These are phyloP conservation scores for Skeletonema marinoi DNA, from an alignment of 108 stramenopile genomes.

Conservation along the genomic window DNA sequence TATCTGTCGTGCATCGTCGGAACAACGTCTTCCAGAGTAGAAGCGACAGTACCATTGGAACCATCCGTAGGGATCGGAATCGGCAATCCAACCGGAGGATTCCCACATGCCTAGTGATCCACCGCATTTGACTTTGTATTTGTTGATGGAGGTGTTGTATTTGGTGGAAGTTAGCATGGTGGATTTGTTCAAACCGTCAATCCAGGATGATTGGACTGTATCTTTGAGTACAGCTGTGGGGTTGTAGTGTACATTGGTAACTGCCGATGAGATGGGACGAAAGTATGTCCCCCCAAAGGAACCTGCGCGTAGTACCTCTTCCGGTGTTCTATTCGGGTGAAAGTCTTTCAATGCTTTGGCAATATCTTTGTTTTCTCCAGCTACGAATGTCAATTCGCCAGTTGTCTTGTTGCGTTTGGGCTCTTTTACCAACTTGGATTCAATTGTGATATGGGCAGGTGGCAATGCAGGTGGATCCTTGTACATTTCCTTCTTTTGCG, in stretches of 20 bases:
- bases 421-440: constrained; percentile 19
- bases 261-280: constrained; percentile 86
- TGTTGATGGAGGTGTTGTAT: constrained; percentile 79
- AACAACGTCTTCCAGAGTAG: constrained; percentile 86
- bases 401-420: constrained; percentile 62
- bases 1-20: constrained; percentile 91
- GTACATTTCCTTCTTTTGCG: constrained; percentile 82
- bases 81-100: constrained; percentile 84
- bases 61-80: constrained; percentile 95
- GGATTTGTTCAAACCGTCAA: constrained; percentile 64
- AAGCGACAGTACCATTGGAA: constrained; percentile 99
- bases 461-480: constrained; percentile 84
- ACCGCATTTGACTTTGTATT: constrained; percentile 92
- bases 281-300: constrained; percentile 97
- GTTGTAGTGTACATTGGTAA: constrained; percentile 79
- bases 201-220: constrained; percentile 73
- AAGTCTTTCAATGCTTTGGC: constrained; percentile 68
- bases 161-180: constrained; percentile 65
- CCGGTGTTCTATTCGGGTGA: constrained; percentile 92
- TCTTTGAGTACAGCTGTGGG: constrained; percentile 69
- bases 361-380: constrained; percentile 28
- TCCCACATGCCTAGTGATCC: constrained; percentile 96
- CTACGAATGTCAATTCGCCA: constrained; percentile 62
- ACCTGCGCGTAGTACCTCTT: constrained; percentile 90
- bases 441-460: constrained; percentile 52